phyloP scores from a whole-genome alignment of 352 stramenopile species.

The Phytopythium boreale region DNA sequence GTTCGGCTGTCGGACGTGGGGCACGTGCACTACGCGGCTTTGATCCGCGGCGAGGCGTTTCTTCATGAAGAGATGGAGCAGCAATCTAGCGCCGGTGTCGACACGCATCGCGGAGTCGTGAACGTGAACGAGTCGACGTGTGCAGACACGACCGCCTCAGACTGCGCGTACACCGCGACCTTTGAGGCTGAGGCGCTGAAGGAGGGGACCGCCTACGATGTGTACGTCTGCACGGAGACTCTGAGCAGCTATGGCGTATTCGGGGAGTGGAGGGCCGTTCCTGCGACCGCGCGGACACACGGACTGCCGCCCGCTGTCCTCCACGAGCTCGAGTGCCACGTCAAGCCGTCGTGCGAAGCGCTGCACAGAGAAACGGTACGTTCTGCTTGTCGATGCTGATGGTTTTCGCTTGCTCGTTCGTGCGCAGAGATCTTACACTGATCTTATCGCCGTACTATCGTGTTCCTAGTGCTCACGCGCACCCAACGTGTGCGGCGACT shows the following conservation, averaged over 20 bases:
- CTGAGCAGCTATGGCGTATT: slow-evolving; percentile 71
- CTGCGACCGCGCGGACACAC: slow-evolving; percentile 51
- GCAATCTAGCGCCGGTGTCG: background rate
- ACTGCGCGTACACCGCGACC: slow-evolving; percentile 10
- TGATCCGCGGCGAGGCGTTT: slow-evolving; percentile 30
- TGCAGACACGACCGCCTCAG: background rate
- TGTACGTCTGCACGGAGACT: slow-evolving; percentile 75
- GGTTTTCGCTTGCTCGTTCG: background rate
- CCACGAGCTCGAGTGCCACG: slow-evolving; percentile 49
- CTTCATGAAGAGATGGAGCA: slow-evolving; percentile 1
- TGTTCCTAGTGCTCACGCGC: slow-evolving; percentile 33
- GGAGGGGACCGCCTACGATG: slow-evolving; percentile 59
- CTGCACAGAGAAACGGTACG: slow-evolving; percentile 50
- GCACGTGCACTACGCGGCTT: slow-evolving; percentile 62
- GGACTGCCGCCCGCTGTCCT: slow-evolving; percentile 64
- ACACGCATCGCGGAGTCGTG: slow-evolving; percentile 10
- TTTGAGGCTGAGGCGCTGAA: slow-evolving; percentile 53
- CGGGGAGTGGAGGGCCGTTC: slow-evolving; percentile 51
- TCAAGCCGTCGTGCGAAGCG: slow-evolving; percentile 38
- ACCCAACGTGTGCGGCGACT: slow-evolving; percentile 68
- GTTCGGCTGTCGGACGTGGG: slow-evolving; percentile 43
- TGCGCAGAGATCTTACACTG: too few species aligned
- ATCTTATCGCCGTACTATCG: background rate
- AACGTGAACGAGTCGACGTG: slow-evolving; percentile 9
- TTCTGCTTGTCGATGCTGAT: background rate